Evolutionary conservation across 352 stramenopile genomes (phyloP), one percentile per base, ranked within the genome.

Genomic region (Phytophthora idaei): DNA sequence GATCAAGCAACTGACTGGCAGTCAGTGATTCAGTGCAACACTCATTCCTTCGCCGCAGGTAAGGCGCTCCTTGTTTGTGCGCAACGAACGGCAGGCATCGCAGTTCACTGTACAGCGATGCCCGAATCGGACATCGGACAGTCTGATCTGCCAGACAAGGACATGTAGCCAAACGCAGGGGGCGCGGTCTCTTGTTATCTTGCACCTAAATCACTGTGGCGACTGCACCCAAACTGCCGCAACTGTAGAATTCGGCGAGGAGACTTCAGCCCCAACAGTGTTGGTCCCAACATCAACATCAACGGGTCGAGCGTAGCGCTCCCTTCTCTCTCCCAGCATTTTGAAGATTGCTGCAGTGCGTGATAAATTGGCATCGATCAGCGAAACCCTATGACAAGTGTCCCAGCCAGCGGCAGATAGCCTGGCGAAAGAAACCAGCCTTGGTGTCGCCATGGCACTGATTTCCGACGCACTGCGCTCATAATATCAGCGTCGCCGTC

Each of bases 361-460:
- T 53, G 61, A 64, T 64, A 54, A 54, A 31, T 55, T 63, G 28
- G 21, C 54, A 52, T 69, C 61, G 55, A 60, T 65, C 62, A 69
- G 61, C 61, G 53, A 64, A 64, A 69, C 54, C 36, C 54, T 64
- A 70, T 57, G 55, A 42, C 27, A 63, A 53, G 44, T 63, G 56
- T 63, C 45, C 21, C 55, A 55, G 32, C 2, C 55, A 46, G 42
- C 12, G n/a, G 4, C 37, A 3, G 37, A 50, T 49, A 49, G 51
- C 12, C 27, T 44, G 44, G 14, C 42, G 61, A 63, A 62, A 63
- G 61, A 63, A 68, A 67, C 41, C 59, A 44, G 59, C 31, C 55
- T 2, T 5, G n/a, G 9, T 37, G 36, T 28, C 36, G 42, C 8
- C 53, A 17, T 31, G 14, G 21, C 36, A 15, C 25, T 34, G 17